A percentile compares a stretch with the other conserved stretches of the same genome.
These are phyloP conservation scores for Penicillium sp. DNA, from an alignment of 2,329 filamentous ascomycete species.

Conservation along the genomic window DNA sequence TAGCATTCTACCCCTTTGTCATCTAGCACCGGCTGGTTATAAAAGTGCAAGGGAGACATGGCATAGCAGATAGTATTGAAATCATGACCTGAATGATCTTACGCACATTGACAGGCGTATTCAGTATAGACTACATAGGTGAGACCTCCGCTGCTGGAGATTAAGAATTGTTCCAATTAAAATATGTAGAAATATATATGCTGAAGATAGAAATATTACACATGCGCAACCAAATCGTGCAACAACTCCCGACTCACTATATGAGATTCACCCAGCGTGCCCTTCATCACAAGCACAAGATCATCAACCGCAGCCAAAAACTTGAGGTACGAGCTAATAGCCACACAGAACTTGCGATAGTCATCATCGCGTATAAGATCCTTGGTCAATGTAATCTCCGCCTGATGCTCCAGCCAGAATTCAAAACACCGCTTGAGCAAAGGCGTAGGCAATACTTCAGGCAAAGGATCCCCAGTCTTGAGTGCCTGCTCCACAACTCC, in stretches of 20 bases:
- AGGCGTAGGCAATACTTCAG: slow-evolving; percentile 51
- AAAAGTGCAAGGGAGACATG: not conserved
- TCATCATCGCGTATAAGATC: slow-evolving; percentile 42
- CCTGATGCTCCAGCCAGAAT: slow-evolving; percentile 21
- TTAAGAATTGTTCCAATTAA: not conserved
- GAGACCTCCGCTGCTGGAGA: not conserved
- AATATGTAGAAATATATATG: not conserved
- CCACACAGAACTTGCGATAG: slow-evolving; percentile 51
- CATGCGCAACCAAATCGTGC: slow-evolving; percentile 3
- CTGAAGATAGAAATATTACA: not conserved
- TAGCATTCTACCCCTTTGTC: not conserved
- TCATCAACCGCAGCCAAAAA: slow-evolving; percentile 49
- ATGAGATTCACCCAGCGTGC: slow-evolving; percentile 45
- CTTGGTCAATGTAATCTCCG: slow-evolving; percentile 31
- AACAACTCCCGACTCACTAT: slow-evolving; percentile 27
- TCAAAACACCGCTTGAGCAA: slow-evolving; percentile 41
- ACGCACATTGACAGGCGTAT: too few species aligned
- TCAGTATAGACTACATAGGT: too few species aligned
- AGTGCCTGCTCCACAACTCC: slow-evolving; percentile 50
- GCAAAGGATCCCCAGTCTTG: slow-evolving; percentile 50
- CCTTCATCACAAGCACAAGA: slow-evolving; percentile 47
- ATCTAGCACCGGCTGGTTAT: too few species aligned
- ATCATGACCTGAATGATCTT: not conserved
- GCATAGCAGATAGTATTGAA: not conserved
- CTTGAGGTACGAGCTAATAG: slow-evolving; percentile 46